A percentile compares a stretch with the other conserved stretches of the same genome.
phyloP scores from a whole-genome alignment of 495 filamentous ascomycete species.

The Saxophila tyrrhenica region DNA sequence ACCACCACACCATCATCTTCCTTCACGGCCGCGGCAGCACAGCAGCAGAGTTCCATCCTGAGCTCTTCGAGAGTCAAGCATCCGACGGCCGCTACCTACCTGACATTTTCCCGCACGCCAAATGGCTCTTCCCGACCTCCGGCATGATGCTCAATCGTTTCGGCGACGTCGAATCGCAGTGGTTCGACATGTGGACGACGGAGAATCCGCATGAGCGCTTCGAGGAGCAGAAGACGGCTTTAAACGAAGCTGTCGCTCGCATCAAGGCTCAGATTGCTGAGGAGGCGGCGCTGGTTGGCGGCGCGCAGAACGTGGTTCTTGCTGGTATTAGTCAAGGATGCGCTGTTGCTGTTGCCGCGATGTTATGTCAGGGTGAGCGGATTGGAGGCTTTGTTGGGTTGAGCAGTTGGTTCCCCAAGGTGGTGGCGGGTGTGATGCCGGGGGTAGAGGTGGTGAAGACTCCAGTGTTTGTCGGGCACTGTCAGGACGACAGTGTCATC shows the following conservation, averaged over 20 bases:
- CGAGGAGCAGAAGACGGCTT: constrained; percentile 10
- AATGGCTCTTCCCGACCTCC: constrained; percentile 16
- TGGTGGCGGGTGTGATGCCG: not conserved
- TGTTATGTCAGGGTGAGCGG: not conserved
- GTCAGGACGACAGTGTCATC: constrained; percentile 17
- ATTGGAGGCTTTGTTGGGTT: constrained; percentile 23
- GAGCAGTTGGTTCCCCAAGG: constrained; percentile 20
- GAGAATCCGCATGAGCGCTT: constrained; percentile 11
- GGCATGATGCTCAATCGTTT: constrained; percentile 1
- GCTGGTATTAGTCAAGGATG: constrained; percentile 24
- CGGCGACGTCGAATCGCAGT: constrained; percentile 17
- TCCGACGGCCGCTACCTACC: constrained; percentile 14
- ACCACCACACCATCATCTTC: constrained; percentile 23
- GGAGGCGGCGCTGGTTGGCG: constrained; percentile 10
- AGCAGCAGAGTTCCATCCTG: constrained; percentile 14
- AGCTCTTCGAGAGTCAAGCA: constrained; percentile 23
- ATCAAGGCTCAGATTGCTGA: not conserved
- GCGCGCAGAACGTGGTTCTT: constrained; percentile 13
- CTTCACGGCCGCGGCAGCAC: constrained; percentile 23
- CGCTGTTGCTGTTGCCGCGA: constrained; percentile 17
- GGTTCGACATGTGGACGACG: constrained; percentile 24
- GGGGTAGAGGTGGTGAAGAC: not conserved
- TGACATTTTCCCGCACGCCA: constrained; percentile 17
- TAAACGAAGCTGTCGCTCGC: constrained; percentile 3
- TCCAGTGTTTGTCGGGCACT: constrained; percentile 17